phyloP scores from a whole-genome alignment of 1,284 basidiomycete species.

The Ustilago sp. region DNA sequence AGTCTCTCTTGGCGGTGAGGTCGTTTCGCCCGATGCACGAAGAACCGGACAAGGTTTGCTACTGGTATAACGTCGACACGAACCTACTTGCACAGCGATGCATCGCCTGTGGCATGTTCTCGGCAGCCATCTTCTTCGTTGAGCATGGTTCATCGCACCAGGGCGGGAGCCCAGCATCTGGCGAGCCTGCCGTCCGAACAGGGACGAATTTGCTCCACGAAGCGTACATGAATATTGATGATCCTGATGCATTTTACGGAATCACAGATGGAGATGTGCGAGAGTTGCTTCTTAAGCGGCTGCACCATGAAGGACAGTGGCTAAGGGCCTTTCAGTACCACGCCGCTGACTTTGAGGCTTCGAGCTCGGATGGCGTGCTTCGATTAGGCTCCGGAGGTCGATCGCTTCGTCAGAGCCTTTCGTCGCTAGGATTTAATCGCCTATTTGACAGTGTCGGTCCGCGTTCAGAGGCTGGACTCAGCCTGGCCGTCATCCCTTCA shows the following conservation, averaged over 20 bases:
- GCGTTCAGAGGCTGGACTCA: constrained; percentile 6
- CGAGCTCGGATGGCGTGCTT: constrained; percentile 1
- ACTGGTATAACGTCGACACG: constrained; percentile 86
- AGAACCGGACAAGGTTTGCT: constrained; percentile 74
- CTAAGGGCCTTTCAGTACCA: constrained; percentile 89
- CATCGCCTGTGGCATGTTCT: constrained; percentile 82
- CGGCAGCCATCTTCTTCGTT: constrained; percentile 87
- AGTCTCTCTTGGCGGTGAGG: constrained; percentile 84
- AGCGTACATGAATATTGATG: constrained; percentile 93
- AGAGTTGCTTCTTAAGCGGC: constrained; percentile 81
- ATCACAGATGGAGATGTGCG: constrained; percentile 82
- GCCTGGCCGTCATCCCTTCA: background rate
- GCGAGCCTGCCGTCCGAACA: background rate
- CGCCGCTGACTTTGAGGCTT: constrained; percentile 80
- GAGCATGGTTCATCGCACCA: constrained; percentile 80
- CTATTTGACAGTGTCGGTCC: constrained; percentile 75
- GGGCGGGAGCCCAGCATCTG: constrained; percentile 45
- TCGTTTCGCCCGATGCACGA: constrained; percentile 73
- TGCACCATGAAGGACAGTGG: constrained; percentile 93
- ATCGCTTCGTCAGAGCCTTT: constrained; percentile 71
- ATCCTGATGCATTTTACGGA: constrained; percentile 97
- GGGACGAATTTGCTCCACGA: constrained; percentile 77
- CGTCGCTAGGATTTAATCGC: constrained; percentile 86
- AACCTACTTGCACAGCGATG: constrained; percentile 80
- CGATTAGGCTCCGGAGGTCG: background rate